phyloP scores from a whole-genome alignment of 148 eudicot species.

The Agrostemma githago region DNA sequence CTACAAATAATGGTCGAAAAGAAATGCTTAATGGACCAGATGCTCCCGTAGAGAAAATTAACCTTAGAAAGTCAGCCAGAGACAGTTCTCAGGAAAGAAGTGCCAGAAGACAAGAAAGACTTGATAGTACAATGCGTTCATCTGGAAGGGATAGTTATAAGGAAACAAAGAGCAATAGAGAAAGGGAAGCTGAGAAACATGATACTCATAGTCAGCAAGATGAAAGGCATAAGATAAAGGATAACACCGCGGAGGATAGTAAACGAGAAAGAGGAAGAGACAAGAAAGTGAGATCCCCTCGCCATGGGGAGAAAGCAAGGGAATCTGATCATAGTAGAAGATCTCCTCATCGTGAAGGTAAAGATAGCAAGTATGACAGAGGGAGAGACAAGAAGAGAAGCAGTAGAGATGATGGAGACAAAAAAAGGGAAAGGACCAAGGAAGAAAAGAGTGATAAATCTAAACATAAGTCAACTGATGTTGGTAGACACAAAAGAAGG shows the following conservation, averaged over 20 bases:
- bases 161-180: conserved; percentile 38
- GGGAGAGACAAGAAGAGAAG: conserved; percentile 47
- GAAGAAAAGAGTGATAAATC: conserved; percentile 64
- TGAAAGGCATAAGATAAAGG: conserved; percentile 42
- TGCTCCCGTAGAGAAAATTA: conserved; percentile 26
- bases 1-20: conserved; percentile 29
- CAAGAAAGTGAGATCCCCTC: conserved; percentile 29
- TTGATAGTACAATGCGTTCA: conserved; percentile 46
- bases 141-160: conserved; percentile 35
- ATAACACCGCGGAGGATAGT: conserved; percentile 37
- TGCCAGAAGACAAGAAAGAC: conserved; percentile 40
- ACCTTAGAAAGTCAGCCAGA: conserved; percentile 26
- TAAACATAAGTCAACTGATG: conserved; percentile 55
- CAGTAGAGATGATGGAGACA: conserved; percentile 47
- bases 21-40: conserved; percentile 32
- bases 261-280: conserved; percentile 58
- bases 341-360: conserved; percentile 43
- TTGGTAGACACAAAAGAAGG: conserved; percentile 55
- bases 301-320: conserved; percentile 45
- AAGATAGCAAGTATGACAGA: conserved; percentile 50
- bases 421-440: conserved; percentile 49
- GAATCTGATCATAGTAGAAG: conserved; percentile 55
- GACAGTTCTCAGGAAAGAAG: conserved; percentile 44
- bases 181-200: conserved; percentile 39
- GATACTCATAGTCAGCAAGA: conserved; percentile 44